phyloP scores from a whole-genome alignment of 2,329 filamentous ascomycete genomes.

The Lecanicillium sp. region DNA sequence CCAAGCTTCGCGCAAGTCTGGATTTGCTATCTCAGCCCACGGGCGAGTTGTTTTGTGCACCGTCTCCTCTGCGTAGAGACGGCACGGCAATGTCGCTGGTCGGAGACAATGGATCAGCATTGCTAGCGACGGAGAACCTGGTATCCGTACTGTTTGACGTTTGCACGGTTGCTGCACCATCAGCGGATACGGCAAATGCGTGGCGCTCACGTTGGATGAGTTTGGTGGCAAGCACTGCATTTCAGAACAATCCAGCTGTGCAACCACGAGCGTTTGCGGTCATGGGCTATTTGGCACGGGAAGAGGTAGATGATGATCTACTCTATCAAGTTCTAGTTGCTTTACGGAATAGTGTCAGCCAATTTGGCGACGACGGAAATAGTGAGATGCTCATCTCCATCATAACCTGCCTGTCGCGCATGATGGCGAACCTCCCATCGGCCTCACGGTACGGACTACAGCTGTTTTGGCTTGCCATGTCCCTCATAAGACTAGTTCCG shows the following conservation, averaged over 20 bases:
- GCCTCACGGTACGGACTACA: conserved; percentile 62
- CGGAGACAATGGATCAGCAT: conserved; percentile 44
- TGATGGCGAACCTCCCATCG: conserved; percentile 61
- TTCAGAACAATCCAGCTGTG: conserved; percentile 65
- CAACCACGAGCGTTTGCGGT: conserved; percentile 63
- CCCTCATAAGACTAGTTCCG: conserved; percentile 56
- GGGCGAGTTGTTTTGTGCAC: conserved; percentile 48
- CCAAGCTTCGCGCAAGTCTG: conserved; percentile 47
- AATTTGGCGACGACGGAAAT: conserved; percentile 56
- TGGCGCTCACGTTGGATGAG: conserved; percentile 71
- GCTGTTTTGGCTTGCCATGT: conserved; percentile 63
- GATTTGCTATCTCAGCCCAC: conserved; percentile 52
- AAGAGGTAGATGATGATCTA: conserved; percentile 64
- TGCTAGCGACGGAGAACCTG: conserved; percentile 52
- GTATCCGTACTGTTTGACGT: conserved; percentile 56
- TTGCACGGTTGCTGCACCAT: conserved; percentile 55
- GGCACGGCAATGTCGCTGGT: conserved; percentile 45
- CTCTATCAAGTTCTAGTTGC: conserved; percentile 65
- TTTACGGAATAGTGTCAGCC: conserved; percentile 55
- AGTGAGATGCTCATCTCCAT: conserved; percentile 64
- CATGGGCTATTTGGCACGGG: conserved; percentile 63
- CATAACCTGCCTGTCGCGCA: conserved; percentile 59
- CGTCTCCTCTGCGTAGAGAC: conserved; percentile 39
- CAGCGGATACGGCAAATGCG: conserved; percentile 56
- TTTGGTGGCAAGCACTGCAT: conserved; percentile 62